phyloP scores from a whole-genome alignment of 306 rosid species.

The Ormosia semicastrata region DNA sequence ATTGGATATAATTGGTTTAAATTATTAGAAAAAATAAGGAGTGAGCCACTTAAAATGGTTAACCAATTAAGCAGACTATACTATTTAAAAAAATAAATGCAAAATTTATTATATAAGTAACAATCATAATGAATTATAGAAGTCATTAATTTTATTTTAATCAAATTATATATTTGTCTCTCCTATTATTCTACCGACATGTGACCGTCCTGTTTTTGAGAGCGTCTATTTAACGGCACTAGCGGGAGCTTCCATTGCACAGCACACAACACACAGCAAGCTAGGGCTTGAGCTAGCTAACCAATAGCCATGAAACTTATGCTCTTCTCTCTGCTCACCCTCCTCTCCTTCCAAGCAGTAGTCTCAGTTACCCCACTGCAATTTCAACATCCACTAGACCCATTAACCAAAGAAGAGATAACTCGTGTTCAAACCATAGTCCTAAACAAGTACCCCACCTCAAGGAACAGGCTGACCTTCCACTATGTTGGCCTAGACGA shows the following conservation, averaged over 20 bases:
- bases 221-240: neutral
- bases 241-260: neutral
- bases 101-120: too few species aligned
- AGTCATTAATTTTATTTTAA: too few species aligned
- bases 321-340: neutral
- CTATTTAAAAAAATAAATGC: too few species aligned
- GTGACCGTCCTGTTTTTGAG: too few species aligned
- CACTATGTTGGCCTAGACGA: slow-evolving; percentile 39
- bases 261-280: neutral
- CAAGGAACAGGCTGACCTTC: neutral
- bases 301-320: neutral
- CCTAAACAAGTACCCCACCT: slow-evolving; percentile 18
- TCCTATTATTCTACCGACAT: too few species aligned
- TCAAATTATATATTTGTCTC: too few species aligned
- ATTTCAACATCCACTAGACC: slow-evolving; percentile 38
- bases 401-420: slow-evolving; percentile 25
- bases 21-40: too few species aligned
- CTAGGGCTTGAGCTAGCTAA: neutral
- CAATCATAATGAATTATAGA: too few species aligned
- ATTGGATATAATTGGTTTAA: too few species aligned
- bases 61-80: too few species aligned
- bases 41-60: too few species aligned
- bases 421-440: slow-evolving; percentile 20
- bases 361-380: neutral
- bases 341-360: slow-evolving; percentile 4